phyloP scores from a whole-genome alignment of 2,329 filamentous ascomycete species.

The Tolypocladium endophyticum region DNA sequence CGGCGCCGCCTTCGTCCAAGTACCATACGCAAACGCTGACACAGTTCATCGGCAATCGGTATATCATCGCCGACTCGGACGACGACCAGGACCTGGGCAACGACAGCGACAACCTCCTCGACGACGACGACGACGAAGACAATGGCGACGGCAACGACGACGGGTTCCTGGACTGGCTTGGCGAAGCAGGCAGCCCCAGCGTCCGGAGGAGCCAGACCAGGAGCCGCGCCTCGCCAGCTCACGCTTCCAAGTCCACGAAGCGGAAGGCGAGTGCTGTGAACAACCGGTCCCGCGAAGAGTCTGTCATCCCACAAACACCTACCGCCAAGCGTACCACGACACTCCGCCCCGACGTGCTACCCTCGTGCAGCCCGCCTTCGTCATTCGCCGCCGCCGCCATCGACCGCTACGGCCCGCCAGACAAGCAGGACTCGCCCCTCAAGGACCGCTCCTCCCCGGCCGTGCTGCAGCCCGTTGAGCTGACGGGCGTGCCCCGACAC shows the following conservation, averaged over 20 bases:
- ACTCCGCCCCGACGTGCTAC: conserved; percentile 30
- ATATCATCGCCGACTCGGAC: conserved; percentile 26
- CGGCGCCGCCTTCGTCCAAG: conserved; percentile 18
- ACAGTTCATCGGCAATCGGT: conserved; percentile 21
- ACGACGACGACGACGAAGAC: conserved; percentile 22
- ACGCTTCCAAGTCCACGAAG: neutral
- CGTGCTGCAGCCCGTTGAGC: conserved; percentile 9
- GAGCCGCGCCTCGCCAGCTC: neutral
- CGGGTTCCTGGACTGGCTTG: conserved; percentile 23
- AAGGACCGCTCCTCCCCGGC: conserved; percentile 21
- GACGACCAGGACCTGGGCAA: conserved; percentile 19
- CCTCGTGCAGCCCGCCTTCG: conserved; percentile 27
- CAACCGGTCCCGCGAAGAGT: conserved; percentile 15
- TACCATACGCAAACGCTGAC: conserved; percentile 33
- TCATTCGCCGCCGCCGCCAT: conserved; percentile 30
- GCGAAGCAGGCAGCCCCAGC: conserved; percentile 16
- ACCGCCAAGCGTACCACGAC: conserved; percentile 10
- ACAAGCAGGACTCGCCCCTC: conserved; percentile 24
- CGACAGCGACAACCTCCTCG: conserved; percentile 1
- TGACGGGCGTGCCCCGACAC: conserved; percentile 9
- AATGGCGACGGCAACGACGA: conserved; percentile 9
- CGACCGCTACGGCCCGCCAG: conserved; percentile 24
- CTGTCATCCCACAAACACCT: conserved; percentile 33
- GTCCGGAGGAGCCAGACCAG: conserved; percentile 5
- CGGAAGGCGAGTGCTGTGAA: neutral